These are phyloP conservation scores for Exophiala sp. DNA, from an alignment of 2,329 filamentous ascomycete species.

Conservation along the genomic window DNA sequence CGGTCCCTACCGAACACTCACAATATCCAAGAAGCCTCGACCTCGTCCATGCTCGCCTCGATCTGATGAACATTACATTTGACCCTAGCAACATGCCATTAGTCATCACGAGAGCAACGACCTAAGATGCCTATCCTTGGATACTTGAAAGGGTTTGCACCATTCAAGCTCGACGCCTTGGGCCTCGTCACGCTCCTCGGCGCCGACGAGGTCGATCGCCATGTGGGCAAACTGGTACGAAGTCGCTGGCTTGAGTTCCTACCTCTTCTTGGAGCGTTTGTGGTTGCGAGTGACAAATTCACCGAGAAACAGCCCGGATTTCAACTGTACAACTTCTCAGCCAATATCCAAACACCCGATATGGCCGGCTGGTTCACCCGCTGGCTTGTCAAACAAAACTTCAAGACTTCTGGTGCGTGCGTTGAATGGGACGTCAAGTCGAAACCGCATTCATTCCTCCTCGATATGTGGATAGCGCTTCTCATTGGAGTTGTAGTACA, in stretches of 20 bases:
- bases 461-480: slow-evolving; percentile 3
- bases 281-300: slow-evolving; percentile 27
- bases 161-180: slow-evolving; percentile 28
- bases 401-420: slow-evolving; percentile 16
- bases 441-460: slow-evolving; percentile 5
- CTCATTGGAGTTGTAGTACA: slow-evolving; percentile 17
- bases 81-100: no score
- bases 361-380: slow-evolving; percentile 21
- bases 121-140: no score
- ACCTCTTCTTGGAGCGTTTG: slow-evolving; percentile 27
- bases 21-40: no score
- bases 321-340: slow-evolving; percentile 28
- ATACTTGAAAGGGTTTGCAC: not conserved
- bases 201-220: slow-evolving; percentile 25
- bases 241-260: slow-evolving; percentile 26
- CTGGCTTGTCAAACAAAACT: slow-evolving; percentile 23
- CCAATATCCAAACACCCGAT: slow-evolving; percentile 26
- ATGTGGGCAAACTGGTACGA: slow-evolving; percentile 25
- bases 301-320: slow-evolving; percentile 22
- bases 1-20: no score
- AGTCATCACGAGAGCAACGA: no score
- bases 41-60: no score
- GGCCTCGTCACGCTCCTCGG: slow-evolving; percentile 29
- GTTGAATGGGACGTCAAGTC: slow-evolving; percentile 16
- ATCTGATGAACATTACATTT: no score